phyloP scores from a whole-genome alignment of 352 stramenopile species.

The Aphanomyces cochlioides region DNA sequence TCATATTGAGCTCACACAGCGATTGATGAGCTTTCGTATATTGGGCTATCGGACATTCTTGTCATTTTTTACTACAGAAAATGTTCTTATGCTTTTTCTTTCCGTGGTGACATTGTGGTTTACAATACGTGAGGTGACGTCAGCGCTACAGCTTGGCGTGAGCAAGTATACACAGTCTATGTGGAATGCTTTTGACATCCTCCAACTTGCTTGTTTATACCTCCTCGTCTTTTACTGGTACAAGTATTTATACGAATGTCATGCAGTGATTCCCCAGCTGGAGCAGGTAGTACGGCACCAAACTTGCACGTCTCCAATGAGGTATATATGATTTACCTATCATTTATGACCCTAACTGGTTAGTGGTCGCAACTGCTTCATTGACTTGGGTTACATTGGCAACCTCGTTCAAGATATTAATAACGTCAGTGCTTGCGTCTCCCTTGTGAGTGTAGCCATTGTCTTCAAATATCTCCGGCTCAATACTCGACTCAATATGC shows the following conservation, averaged over 20 bases:
- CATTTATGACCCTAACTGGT: background rate
- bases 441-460: slow-evolving; percentile 66
- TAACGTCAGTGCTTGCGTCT: slow-evolving; percentile 55
- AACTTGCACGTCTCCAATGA: slow-evolving; percentile 47
- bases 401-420: slow-evolving; percentile 48
- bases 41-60: slow-evolving; percentile 30
- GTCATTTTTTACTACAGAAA: slow-evolving; percentile 43
- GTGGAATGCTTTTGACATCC: slow-evolving; percentile 73
- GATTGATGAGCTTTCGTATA: slow-evolving; percentile 73
- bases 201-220: slow-evolving; percentile 65
- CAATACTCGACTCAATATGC: slow-evolving; percentile 67
- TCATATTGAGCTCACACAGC: slow-evolving; percentile 65
- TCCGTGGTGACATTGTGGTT: slow-evolving; percentile 49
- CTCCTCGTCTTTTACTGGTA: slow-evolving; percentile 61
- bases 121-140: slow-evolving; percentile 44
- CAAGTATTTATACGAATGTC: slow-evolving; percentile 48
- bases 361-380: slow-evolving; percentile 42
- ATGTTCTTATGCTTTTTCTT: slow-evolving; percentile 54
- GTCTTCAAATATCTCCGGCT: slow-evolving; percentile 81
- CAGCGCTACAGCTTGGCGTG: slow-evolving; percentile 48
- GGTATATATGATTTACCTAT: slow-evolving; percentile 16
- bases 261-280: slow-evolving; percentile 51
- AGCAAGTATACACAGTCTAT: slow-evolving; percentile 67
- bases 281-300: slow-evolving; percentile 44
- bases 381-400: slow-evolving; percentile 54